Percentiles rank a stretch among this genome's conserved stretches.
Conservation (phyloP, 225 moss, liverwort and hornwort genomes). For the Polytrichum formosum region DNA sequence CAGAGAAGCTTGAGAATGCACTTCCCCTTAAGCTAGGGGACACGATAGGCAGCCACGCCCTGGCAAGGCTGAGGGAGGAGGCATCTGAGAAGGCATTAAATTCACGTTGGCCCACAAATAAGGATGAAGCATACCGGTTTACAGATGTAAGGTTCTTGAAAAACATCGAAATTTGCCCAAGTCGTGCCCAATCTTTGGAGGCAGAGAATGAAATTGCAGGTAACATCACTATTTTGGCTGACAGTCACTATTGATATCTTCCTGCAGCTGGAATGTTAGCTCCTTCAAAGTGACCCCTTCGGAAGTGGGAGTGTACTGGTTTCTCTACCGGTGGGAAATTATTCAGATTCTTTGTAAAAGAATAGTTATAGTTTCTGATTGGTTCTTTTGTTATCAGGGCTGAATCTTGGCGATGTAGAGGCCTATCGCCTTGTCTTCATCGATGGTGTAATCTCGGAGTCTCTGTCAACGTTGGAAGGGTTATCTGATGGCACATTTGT, state of each 20-base stretch:
- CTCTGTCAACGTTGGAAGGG: constrained; percentile 64
- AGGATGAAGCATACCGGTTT: constrained; percentile 76
- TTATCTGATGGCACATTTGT: constrained; percentile 53
- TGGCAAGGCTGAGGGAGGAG: constrained; percentile 64
- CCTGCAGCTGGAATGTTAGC: background rate
- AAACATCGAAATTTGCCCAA: constrained; percentile 51
- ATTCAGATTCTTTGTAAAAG: too few species aligned
- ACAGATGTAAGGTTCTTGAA: constrained; percentile 89
- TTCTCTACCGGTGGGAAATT: too few species aligned
- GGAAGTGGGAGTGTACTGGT: too few species aligned
- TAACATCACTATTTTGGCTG: constrained; percentile 9
- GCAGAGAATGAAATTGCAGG: constrained; percentile 34
- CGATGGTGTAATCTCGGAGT: constrained; percentile 64
- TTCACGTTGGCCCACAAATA: constrained; percentile 75
- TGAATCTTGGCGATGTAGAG: constrained; percentile 42
- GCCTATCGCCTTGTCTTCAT: constrained; percentile 60
- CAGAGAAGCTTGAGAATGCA: constrained; percentile 84
- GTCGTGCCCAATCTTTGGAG: constrained; percentile 15
- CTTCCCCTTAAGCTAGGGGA: constrained; percentile 21
- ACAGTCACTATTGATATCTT: background rate
- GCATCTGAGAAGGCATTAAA: constrained; percentile 75
- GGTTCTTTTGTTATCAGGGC: constrained; percentile 17
- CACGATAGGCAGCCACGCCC: constrained; percentile 39
- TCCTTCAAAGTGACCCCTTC: too few species aligned
- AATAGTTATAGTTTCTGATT: too few species aligned